Evolutionary conservation across 352 stramenopile species (phyloP), one percentile per base, ranked within the genome.

Genomic region (Stephanocyclus meneghinianus): DNA sequence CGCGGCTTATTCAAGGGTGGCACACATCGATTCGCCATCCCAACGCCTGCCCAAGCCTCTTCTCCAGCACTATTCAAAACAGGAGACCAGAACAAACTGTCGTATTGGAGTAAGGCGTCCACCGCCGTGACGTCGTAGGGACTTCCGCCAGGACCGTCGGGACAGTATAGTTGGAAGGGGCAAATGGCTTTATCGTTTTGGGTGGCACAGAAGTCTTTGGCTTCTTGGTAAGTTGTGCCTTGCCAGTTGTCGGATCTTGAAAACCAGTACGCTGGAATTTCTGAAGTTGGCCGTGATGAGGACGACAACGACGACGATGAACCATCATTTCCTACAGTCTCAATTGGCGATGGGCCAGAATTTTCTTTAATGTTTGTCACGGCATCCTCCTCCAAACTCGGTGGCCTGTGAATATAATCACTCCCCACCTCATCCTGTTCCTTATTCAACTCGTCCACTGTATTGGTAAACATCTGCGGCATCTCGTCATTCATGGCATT

Each of bases 21-120:
- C 45, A 55, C 18, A 64, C 68, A 76, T 47, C 11, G 47, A 32
- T 65, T 57, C 13, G 45, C 59, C 18, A 11, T 16, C 1, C 56
- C 60, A 21, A 65, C 42, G 9, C 62, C 32, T 2, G 74, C 60
- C 74, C 74, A 81, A 47, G 60, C 35, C 35, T 81, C 73, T n/a
- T 45, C 74, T 35, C 51, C 45, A 51, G 59, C 51, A 26, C n/a
- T 9, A 13, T 60, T 40, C 18, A 56, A 30, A 64, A 72, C 18
- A 35, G 40, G 13, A 35, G 47, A 44, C 42, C 40, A 59, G 16
- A 51, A 66, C n/a, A 53, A 48, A 51, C n/a, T 51, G 37, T 51
- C 32, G 29, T 42, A 53, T 21, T 50, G 10, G 18, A 50, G 6
- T 37, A 50, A 57, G n/a, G 40, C 55, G 15, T 63, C 9, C 1